These are phyloP conservation scores for Mortierella sp. DNA, from an alignment of 371 early-diverging fungal genomes.

Conservation along the genomic window DNA sequence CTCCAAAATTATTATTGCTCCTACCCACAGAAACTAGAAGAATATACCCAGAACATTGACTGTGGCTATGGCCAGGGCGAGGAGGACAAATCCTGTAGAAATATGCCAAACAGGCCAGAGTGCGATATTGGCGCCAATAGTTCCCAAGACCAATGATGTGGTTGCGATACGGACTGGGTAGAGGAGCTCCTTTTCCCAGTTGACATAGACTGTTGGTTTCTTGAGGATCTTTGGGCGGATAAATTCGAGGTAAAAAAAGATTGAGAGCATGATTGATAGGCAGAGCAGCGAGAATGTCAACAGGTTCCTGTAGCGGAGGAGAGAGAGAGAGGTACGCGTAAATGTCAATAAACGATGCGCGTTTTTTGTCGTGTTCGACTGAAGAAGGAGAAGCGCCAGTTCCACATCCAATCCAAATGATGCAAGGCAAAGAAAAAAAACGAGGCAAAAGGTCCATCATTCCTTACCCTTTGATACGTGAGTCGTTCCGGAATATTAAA, in stretches of 20 bases:
- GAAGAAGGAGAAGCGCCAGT: background rate
- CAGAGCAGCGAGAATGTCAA: slow-evolving; percentile 53
- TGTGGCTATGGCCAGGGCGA: slow-evolving; percentile 31
- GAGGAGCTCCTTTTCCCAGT: slow-evolving; percentile 49
- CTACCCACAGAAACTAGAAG: slow-evolving; percentile 16
- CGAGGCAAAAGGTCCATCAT: background rate
- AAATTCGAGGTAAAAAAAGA: slow-evolving; percentile 56
- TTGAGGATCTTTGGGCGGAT: slow-evolving; percentile 42
- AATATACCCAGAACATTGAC: slow-evolving; percentile 45
- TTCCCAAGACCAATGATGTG: slow-evolving; percentile 27
- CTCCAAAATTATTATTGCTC: too few species aligned
- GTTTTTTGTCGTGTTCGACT: background rate
- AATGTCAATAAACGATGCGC: background rate
- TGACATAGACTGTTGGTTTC: slow-evolving; percentile 43
- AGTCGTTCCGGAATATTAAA: slow-evolving; percentile 42
- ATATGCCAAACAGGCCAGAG: slow-evolving; percentile 58
- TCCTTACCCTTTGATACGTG: slow-evolving; percentile 54
- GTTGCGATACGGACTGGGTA: slow-evolving; percentile 49
- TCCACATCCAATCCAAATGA: background rate
- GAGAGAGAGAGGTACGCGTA: too few species aligned
- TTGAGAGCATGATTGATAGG: slow-evolving; percentile 38
- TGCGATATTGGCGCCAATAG: slow-evolving; percentile 39
- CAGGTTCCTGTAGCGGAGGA: slow-evolving; percentile 17
- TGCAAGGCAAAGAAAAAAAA: background rate
- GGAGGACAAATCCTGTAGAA: slow-evolving; percentile 36